Evolutionary conservation across 2,329 filamentous ascomycete genomes (phyloP), one percentile per base, ranked within the genome.

Genomic region (Aspergillus vadensis): DNA sequence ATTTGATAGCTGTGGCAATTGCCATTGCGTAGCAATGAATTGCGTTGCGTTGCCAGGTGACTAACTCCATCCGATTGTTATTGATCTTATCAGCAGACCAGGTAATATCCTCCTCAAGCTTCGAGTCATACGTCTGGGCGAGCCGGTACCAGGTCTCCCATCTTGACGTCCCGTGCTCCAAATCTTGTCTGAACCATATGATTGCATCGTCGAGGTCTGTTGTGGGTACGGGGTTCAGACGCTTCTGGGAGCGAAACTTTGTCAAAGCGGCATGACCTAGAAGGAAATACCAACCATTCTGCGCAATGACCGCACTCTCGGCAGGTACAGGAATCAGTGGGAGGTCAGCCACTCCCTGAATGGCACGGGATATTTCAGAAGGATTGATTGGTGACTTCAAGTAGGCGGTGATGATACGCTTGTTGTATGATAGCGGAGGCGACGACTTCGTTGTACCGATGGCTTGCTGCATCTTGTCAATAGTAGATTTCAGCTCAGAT

Each of bases 11-110:
- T 49, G 84, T 81, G 17, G 88, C 85, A 43, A 88, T 80, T 7
- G 89, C 88, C 86, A 91, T 89, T 3, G 84, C 79, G 68, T 91
- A 91, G 72, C 91, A 94, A 74, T 96, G 91, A 49, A 96, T 93
- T 1, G 91, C 88, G 68, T 86, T 87, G 32, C 91, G 86, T 73
- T 97, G 91, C 62, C 90, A 85, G 55, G 86, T 87, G 23, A 92
- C 84, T 48, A 96, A 77, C 60, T 96, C 91, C 4, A 81, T 79
- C 58, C 90, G 87, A 68, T 90, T 89, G 72, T 90, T 94, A 76
- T 96, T 96, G 77, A 96, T 88, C 76, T 96, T 96, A 67, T 96
- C 92, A 0, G 92, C 91, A 19, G 89, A 90, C 92, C 92, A 96
- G 5, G 93, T 85, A 5, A 96, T 90, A 6, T 88, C 86, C 74